These are phyloP conservation scores for Eruca vesicaria DNA, from an alignment of 441 rosid genomes.

Conservation along the genomic window DNA sequence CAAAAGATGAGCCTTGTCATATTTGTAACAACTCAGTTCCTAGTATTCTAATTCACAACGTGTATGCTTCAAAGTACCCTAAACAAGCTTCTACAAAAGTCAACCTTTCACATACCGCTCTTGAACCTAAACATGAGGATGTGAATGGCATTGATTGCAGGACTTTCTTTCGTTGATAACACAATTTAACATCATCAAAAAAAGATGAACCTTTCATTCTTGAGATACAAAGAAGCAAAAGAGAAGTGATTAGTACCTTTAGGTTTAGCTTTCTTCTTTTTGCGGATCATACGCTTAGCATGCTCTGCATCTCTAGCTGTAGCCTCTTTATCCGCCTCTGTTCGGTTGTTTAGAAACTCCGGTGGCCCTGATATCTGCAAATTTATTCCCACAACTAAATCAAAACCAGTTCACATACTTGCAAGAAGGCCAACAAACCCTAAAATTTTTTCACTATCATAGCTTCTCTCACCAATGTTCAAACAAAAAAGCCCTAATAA, in stretches of 20 bases:
- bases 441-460: not conserved
- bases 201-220: not conserved
- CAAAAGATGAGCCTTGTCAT: too few relatives aligned
- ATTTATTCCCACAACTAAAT: not conserved
- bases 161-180: not conserved
- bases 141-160: not conserved
- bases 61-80: not conserved
- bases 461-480: not conserved
- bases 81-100: not conserved
- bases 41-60: not conserved
- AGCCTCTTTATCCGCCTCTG: slow-evolving; percentile 56
- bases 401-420: not conserved
- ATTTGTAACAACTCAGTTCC: too few relatives aligned
- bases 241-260: slow-evolving; percentile 40
- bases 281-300: slow-evolving; percentile 50
- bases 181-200: not conserved
- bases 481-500: not conserved
- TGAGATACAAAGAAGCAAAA: not conserved
- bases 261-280: slow-evolving; percentile 61
- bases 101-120: not conserved
- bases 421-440: not conserved
- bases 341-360: slow-evolving; percentile 67
- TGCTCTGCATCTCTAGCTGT: slow-evolving; percentile 45
- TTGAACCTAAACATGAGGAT: not conserved
- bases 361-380: slow-evolving; percentile 85